These are phyloP conservation scores for Vigna hirtella DNA, from an alignment of 306 rosid species.

Conservation along the genomic window DNA sequence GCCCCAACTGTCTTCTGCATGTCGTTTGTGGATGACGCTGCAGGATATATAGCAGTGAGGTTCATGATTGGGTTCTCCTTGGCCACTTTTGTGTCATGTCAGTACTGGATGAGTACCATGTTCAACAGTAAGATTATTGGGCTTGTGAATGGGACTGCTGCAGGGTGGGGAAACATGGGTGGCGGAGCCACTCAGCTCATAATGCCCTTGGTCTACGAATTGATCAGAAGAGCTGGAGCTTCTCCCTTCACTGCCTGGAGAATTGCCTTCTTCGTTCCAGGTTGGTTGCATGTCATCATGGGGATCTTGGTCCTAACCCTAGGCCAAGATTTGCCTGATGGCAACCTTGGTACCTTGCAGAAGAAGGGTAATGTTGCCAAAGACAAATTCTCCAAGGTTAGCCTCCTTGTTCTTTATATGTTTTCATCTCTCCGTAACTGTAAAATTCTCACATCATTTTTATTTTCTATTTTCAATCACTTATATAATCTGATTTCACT, in stretches of 20 bases:
- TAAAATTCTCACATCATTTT: background rate
- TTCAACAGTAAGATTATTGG: conserved; percentile 85
- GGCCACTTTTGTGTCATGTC: conserved; percentile 94
- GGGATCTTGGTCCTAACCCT: conserved; percentile 79
- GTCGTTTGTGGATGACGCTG: conserved; percentile 72
- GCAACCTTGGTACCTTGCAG: conserved; percentile 74
- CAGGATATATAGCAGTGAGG: conserved; percentile 68
- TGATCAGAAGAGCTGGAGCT: conserved; percentile 60
- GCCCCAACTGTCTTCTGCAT: conserved; percentile 85
- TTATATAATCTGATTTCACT: no score
- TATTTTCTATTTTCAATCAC: background rate
- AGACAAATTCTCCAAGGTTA: conserved; percentile 80
- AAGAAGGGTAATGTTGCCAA: conserved; percentile 77
- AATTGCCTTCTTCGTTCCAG: conserved; percentile 91
- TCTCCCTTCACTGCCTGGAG: conserved; percentile 92
- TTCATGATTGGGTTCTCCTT: conserved; percentile 91
- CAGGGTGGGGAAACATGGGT: conserved; percentile 99
- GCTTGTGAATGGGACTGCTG: conserved; percentile 84
- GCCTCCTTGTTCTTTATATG: background rate
- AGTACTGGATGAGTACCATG: conserved; percentile 98
- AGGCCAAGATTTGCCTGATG: conserved; percentile 95
- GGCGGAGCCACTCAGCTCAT: conserved; percentile 93
- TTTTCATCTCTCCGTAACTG: background rate
- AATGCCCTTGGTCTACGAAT: conserved; percentile 78
- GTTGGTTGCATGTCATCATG: conserved; percentile 67